Percentiles rank a stretch among this genome's conserved stretches.
Evolutionary conservation across 257 asterid genomes (phyloP).

Genomic region (Cynanchum wilfordii): DNA sequence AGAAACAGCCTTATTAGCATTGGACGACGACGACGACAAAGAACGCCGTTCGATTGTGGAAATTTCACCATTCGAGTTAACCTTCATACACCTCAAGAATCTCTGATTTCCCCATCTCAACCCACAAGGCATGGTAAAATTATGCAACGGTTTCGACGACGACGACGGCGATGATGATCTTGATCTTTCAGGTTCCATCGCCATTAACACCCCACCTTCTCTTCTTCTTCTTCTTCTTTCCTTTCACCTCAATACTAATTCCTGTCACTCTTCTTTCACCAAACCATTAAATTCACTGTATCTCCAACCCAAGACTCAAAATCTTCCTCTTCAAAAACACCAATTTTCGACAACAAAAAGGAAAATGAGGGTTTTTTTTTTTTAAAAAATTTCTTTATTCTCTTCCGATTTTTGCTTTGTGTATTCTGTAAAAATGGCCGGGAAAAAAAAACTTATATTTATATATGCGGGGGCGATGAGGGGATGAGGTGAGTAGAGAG

Average conservation of each 20-base stretch:
- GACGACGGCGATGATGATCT: constrained; percentile 22
- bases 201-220: constrained; percentile 15
- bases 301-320: not conserved
- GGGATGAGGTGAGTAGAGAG: constrained; percentile 5
- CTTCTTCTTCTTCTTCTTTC: constrained; percentile 5
- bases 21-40: constrained; percentile 9
- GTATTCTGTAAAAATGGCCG: constrained; percentile 24
- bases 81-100: constrained; percentile 57
- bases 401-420: not conserved
- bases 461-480: not conserved
- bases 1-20: constrained; percentile 12
- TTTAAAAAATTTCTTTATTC: not conserved
- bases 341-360: not conserved
- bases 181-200: constrained; percentile 56
- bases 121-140: constrained; percentile 52
- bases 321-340: not conserved
- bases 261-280: not conserved
- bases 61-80: constrained; percentile 35
- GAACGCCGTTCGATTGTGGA: constrained; percentile 28
- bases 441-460: constrained; percentile 24
- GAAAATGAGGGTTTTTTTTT: not conserved
- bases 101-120: constrained; percentile 72
- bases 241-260: not conserved
- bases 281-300: constrained; percentile 2
- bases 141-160: constrained; percentile 50